A percentile compares a stretch with the other conserved stretches of the same genome.
Conservation (phyloP, 305 asterid genomes). For the Andrographis paniculata region DNA sequence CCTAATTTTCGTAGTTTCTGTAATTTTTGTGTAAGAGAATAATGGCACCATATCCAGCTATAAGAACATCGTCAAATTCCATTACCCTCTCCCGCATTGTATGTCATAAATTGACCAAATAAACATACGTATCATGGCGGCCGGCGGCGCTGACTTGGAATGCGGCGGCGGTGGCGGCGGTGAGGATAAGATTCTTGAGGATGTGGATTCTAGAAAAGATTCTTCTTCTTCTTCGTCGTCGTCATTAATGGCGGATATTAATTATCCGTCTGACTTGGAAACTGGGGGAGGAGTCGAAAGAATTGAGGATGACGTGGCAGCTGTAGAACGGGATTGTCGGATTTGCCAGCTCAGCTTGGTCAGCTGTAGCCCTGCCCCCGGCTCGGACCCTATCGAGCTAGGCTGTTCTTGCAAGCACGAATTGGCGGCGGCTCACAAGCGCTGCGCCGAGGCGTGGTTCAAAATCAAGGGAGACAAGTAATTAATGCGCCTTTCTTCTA, state of each 20-base stretch:
- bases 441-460: conserved; percentile 96
- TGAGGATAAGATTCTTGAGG: conserved; percentile 35
- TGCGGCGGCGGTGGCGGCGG: conserved; percentile 35
- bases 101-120: too few relatives aligned
- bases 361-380: conserved; percentile 34
- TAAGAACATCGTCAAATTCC: conserved; percentile 46
- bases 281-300: conserved; percentile 21
- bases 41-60: too few relatives aligned
- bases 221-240: too few relatives aligned
- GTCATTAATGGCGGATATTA: conserved; percentile 6
- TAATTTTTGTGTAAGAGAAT: too few relatives aligned
- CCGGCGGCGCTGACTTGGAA: conserved; percentile 33
- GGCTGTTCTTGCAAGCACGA: conserved; percentile 91
- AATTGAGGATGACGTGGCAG: conserved; percentile 6
- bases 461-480: conserved; percentile 91
- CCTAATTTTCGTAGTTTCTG: too few relatives aligned
- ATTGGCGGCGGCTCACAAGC: conserved; percentile 79
- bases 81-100: conserved; percentile 19
- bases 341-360: conserved; percentile 81
- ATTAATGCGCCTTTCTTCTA: conserved; percentile 16
- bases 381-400: conserved; percentile 64
- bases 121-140: too few relatives aligned
- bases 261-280: too few relatives aligned
- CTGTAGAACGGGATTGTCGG: conserved; percentile 62
- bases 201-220: not conserved